Base-by-base conservation (phyloP, 495 filamentous ascomycete species). In the Penicillium desertorum region DNA sequence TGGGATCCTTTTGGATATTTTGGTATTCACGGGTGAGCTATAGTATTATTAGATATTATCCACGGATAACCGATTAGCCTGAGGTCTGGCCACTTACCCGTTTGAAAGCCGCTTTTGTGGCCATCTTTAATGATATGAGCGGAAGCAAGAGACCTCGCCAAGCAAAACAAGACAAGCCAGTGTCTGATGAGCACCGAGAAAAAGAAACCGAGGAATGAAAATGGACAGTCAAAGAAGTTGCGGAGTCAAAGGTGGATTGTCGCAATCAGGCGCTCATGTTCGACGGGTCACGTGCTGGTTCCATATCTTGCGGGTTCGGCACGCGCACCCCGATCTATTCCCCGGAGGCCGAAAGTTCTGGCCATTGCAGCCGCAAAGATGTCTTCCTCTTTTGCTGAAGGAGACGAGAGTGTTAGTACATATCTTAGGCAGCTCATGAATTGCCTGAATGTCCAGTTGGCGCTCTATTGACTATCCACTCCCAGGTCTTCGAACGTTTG, bases 21-120 rank as follows among this genome's bases (percentile, higher is more conserved):
- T 92, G 87, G 76, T 96, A 98, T 79, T 98, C 94, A 62, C 92
- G 89, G 61, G 90, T 89, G 68, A 98, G 87, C 90, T 94, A 58
- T 56, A 60, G 1, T 39, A 56, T 14, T 30, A 54, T 71, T 59
- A 71, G 67, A 51, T 27, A 27, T 6, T 2, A 39, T 25, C 23
- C 29, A 46, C 39, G 12, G 11, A 32, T 54, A 41, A 3, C 14
- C 12, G 42, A 32, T 49, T 36, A 22, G 39, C 30, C 53, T 17
- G 8, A 36, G 46, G 43, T 46, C 43, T 50, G 49, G 53, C 30
- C 59, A 78, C 88, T 60, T 79, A 93, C 89, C 64, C 91, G 83
- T 73, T 90, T 95, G 70, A 87, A 89, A 30, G 91, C 91, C 51
- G 88, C 88, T 65, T 86, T 84, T 57, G 87, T 91, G 41, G 91